Base-by-base conservation (phyloP, 1,284 basidiomycete genomes). In the Rhizoctonia solani region DNA sequence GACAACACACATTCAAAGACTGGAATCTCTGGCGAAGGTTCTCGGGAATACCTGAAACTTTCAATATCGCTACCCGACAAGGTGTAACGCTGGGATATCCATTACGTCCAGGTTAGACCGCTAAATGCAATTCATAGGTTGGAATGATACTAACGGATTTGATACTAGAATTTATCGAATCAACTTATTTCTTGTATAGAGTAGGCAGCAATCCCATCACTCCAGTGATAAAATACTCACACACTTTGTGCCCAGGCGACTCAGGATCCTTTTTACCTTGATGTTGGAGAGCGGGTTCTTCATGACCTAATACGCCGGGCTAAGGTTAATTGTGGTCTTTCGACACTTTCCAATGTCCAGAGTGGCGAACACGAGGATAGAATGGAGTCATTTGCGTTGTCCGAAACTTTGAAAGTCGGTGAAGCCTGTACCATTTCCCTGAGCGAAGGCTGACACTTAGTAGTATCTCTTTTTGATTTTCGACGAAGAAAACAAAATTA, bases 381-480 rank as follows among this genome's bases (percentile, higher is more conserved):
- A 67, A 96, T 96, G 94, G 93, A 96, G 76, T 94, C 91, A 1
- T 96, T 96, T 75, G 86, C 87, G 8, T 81, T 96, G 21, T 95
- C 92, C 1, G 94, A 95, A 79, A 95, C 93, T 1, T 79, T 95
- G 54, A 95, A 94, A 81, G 93, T 90, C 69, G 42, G 81, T 53
- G 25, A 16, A 30, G 54, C 29, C 5, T 9, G 9, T 47, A 30
- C 56, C 65, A 59, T 3, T 54, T 66, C 54, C n/a, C 66, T 34
- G 9, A 49, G 25, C 56, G 9, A 39, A 37, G 52, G 63, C 29
- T 54, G 49, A 42, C n/a, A n/a, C n/a, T 52, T 16, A 29, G 67
- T 70, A 96, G 90, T 96, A 97, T 79, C 82, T 97, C 13, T 97
- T 87, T 77, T 82, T 98, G 54, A 81, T 96, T 23, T 98, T 98